Base-by-base conservation (phyloP, 2,329 filamentous ascomycete species). In the Fusarium siculi region DNA sequence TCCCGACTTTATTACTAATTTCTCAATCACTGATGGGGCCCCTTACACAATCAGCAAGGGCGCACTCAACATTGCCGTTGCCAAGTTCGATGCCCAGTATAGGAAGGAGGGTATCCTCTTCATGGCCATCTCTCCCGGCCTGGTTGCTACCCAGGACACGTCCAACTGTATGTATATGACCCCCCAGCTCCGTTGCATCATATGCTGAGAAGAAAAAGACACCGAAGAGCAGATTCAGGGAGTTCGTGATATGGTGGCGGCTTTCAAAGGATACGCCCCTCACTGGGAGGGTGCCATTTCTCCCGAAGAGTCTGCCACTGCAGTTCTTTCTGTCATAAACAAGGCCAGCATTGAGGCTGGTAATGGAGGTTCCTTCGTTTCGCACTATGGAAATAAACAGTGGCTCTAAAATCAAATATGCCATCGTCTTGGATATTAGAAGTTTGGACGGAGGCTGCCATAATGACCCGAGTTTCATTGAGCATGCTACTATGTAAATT, bases 21-120 rank as follows among this genome's bases (percentile, higher is more conserved):
- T 73, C 23, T 80, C 81, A 0, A 71, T 89, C 47, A 76, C 81
- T 0, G 56, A 78, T 3, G 68, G 73, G 1, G 68, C 80, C 1
- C 75, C 84, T 0, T 91, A 91, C 70, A 70, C 85, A 2, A 81
- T 83, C 28, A 85, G 81, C 76, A 89, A 90, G 76, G 87, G 84
- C 0, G 89, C 85, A 1, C 23, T 87, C 46, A 91, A 91, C 72
- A 78, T 86, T 21, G 81, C 84, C 3, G 79, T 88, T 3, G 85
- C 86, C 68, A 91, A 91, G 78, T 90, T 84, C 76, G 84, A 81
- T 62, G 84, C 84, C 2, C 79, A 87, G 70, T 87, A 87, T 68
- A 81, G 80, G 52, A 80, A 84, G 37, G 81, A 89, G 1, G 87
- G 86, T 0, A 81, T 91, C 0, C 75, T 89, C 2, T 87, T 90